A percentile compares a stretch with the other conserved stretches of the same genome.
Evolutionary conservation across 1,139 yeast species (phyloP).

Genomic region (Candida tropicalis): DNA sequence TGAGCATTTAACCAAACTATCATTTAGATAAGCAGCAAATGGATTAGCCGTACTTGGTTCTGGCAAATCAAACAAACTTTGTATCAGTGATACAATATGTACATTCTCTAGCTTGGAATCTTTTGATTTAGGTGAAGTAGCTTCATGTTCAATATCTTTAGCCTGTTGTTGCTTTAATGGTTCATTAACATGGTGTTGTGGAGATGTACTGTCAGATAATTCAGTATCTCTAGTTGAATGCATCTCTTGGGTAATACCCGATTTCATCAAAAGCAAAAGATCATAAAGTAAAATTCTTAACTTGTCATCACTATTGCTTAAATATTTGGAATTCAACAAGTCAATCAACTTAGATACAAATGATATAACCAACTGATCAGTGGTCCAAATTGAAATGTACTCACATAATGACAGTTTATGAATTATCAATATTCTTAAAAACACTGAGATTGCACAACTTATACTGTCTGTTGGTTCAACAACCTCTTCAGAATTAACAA

Average conservation of each 20-base stretch:
- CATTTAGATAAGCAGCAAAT: slow-evolving; percentile 25
- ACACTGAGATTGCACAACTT: slow-evolving; percentile 35
- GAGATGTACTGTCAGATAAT: slow-evolving; percentile 18
- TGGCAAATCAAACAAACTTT: slow-evolving; percentile 35
- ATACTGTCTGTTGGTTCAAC: slow-evolving; percentile 16
- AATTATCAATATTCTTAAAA: slow-evolving; percentile 60
- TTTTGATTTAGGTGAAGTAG: slow-evolving; percentile 1
- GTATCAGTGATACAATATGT: slow-evolving; percentile 10
- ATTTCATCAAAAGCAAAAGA: slow-evolving; percentile 58
- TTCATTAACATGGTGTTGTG: slow-evolving; percentile 10
- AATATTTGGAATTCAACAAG: slow-evolving; percentile 45
- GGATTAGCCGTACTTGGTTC: slow-evolving; percentile 34
- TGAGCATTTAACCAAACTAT: slow-evolving; percentile 25
- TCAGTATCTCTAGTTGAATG: slow-evolving; percentile 19
- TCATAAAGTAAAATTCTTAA: slow-evolving; percentile 65
- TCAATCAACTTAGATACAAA: slow-evolving; percentile 49
- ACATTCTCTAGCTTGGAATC: neutral
- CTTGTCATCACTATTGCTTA: slow-evolving; percentile 46
- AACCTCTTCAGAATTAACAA: slow-evolving; percentile 16
- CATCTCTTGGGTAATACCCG: slow-evolving; percentile 29
- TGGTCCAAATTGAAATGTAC: slow-evolving; percentile 32
- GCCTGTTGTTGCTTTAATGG: slow-evolving; percentile 1
- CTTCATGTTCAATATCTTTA: neutral
- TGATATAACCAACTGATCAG: slow-evolving; percentile 28
- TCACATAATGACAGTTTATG: slow-evolving; percentile 50